Evolutionary conservation across 2,329 filamentous ascomycete genomes (phyloP), one percentile per base, ranked within the genome.

Genomic region (Ophiostoma sp.): DNA sequence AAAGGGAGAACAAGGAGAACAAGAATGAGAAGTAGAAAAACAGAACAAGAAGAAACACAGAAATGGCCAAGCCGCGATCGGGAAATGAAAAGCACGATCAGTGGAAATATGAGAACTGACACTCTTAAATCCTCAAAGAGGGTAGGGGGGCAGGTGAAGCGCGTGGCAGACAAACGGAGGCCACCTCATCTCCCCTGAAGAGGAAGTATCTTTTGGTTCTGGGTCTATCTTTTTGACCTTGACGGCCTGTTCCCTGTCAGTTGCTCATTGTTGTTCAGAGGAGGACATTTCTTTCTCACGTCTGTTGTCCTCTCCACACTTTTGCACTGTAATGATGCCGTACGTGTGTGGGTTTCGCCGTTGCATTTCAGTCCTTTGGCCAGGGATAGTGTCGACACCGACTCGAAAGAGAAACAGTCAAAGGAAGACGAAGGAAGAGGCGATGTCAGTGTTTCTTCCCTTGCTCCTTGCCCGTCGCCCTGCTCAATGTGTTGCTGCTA

Each of bases 371-470:
- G 3, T 6, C 12, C 15, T 25, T 3, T 17, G 52, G 33, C 22
- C 6, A 52, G 50, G 50, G 39, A 8, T 12, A 22, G 3, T 25
- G 33, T 52, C n/a, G 7, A 52, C n/a, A 52, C 6, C 12, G 42
- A 45, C 42, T 45, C 7, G 12, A 42, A 45, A 22, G 7, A 39
- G 19, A 39, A 39, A 64, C 7, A 17, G 28, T 15, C 28, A 57
- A 19, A 57, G 55, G 55, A 57, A 31, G 57, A 31, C 57, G 28
- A 61, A 57, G 57, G 57, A 61, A 61, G 57, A 61, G 57, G 57
- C 57, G 33, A 63, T 63, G 57, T 39, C 57, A 39, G 31, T 63
- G 31, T 36, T 61, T 31, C 19, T 48, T 19, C 15, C 42, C 39
- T 12, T 42, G 39, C 39, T 42, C 57, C 57, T n/a, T 63, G 57